phyloP scores from a whole-genome alignment of 2,329 filamentous ascomycete species.

The Ceratocystis papillata region DNA sequence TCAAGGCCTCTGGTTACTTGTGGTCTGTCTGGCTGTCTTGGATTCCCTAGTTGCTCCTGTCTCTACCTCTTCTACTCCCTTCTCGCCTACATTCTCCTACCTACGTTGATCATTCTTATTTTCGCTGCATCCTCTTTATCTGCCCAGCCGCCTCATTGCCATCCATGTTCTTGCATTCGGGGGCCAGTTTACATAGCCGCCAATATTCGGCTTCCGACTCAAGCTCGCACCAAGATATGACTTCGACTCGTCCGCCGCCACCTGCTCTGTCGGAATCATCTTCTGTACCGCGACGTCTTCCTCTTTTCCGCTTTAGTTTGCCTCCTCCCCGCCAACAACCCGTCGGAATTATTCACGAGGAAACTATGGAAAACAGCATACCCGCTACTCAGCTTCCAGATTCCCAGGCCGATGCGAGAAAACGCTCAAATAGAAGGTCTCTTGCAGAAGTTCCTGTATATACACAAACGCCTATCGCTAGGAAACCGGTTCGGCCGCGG shows the following conservation, averaged over 20 bases:
- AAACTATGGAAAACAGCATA: constrained; percentile 15
- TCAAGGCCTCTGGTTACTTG: background rate
- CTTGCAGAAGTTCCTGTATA: constrained; percentile 12
- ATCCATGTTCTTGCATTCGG: constrained; percentile 53
- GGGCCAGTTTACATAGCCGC: constrained; percentile 50
- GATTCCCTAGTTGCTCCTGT: background rate
- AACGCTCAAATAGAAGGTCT: constrained; percentile 14
- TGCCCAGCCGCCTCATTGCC: constrained; percentile 14
- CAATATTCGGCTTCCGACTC: constrained; percentile 34
- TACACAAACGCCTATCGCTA: constrained; percentile 15
- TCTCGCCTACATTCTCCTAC: background rate
- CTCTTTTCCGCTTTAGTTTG: constrained; percentile 23
- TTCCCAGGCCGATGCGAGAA: background rate
- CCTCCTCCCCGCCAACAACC: constrained; percentile 17
- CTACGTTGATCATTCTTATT: background rate
- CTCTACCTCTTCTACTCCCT: background rate
- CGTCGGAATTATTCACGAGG: constrained; percentile 22
- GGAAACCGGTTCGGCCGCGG: constrained; percentile 27
- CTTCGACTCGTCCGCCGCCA: constrained; percentile 30
- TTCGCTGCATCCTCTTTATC: background rate
- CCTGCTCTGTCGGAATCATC: constrained; percentile 24
- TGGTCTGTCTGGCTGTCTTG: background rate
- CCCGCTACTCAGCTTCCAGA: background rate
- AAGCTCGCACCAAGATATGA: background rate
- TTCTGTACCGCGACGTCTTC: constrained; percentile 14